These are phyloP conservation scores for Chlamydomonas sphaeroides DNA, from an alignment of 139 green algal species.

Conservation along the genomic window DNA sequence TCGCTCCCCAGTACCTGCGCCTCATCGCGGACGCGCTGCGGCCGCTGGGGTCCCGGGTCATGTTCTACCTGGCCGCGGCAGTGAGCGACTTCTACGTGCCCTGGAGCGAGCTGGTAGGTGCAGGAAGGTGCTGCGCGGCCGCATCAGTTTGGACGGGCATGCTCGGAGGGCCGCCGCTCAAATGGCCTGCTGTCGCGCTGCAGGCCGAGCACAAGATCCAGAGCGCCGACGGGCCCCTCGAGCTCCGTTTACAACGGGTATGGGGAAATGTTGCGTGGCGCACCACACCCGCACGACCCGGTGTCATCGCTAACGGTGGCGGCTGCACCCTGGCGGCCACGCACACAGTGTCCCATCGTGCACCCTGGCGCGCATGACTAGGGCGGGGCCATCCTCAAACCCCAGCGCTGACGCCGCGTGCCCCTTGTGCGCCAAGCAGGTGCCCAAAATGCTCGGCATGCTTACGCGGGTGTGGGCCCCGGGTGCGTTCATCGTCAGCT, in stretches of 20 bases:
- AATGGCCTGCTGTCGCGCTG: too few relatives aligned
- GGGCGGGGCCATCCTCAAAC: too few relatives aligned
- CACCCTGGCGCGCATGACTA: too few relatives aligned
- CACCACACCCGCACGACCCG: too few relatives aligned
- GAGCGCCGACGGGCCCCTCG: conserved; percentile 67
- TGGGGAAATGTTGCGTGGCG: neutral
- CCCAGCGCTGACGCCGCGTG: too few relatives aligned
- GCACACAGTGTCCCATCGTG: too few relatives aligned
- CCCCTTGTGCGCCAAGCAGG: too few relatives aligned
- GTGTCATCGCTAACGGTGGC: too few relatives aligned
- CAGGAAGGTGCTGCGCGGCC: neutral
- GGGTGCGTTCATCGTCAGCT: conserved; percentile 88
- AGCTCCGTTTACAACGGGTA: conserved; percentile 65
- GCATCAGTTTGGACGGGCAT: too few relatives aligned
- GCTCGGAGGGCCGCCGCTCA: too few relatives aligned
- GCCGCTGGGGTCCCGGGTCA: conserved; percentile 57
- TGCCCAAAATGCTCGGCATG: conserved; percentile 95
- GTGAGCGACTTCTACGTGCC: conserved; percentile 98
- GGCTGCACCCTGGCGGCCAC: too few relatives aligned
- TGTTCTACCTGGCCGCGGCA: conserved; percentile 97
- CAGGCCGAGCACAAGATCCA: conserved; percentile 98
- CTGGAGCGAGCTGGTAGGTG: conserved; percentile 83
- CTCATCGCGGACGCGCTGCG: conserved; percentile 61
- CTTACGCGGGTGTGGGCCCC: conserved; percentile 87
- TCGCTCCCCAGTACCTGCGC: conserved; percentile 73